phyloP scores from a whole-genome alignment of 2,329 filamentous ascomycete genomes.

The Pseudogymnoascus sp. region DNA sequence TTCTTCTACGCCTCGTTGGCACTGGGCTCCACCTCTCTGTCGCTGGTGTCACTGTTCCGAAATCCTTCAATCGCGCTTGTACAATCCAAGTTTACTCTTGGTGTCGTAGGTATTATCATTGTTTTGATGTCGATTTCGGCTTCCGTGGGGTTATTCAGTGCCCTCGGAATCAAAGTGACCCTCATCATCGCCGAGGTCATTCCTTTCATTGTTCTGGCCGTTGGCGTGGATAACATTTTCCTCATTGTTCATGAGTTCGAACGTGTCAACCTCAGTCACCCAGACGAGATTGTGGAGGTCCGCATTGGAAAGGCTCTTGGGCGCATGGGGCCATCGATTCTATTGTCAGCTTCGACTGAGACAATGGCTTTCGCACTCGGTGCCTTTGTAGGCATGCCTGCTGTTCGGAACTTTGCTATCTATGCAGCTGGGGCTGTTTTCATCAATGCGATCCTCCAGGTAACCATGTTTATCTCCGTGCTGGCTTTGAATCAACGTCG shows the following conservation, averaged over 20 bases:
- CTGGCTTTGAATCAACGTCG: constrained; percentile 84
- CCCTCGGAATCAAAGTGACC: constrained; percentile 84
- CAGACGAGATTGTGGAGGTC: constrained; percentile 79
- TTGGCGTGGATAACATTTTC: constrained; percentile 98
- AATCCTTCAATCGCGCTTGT: constrained; percentile 82
- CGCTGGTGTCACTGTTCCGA: constrained; percentile 64
- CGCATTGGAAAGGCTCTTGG: constrained; percentile 83
- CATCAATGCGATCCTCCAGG: constrained; percentile 92
- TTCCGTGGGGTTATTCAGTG: constrained; percentile 91
- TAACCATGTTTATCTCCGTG: constrained; percentile 94
- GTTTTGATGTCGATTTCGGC: constrained; percentile 96
- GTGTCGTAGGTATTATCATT: constrained; percentile 89
- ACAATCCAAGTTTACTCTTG: constrained; percentile 92
- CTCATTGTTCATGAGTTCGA: constrained; percentile 98
- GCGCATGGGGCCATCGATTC: constrained; percentile 91
- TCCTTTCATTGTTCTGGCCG: constrained; percentile 89
- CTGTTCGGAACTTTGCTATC: constrained; percentile 91
- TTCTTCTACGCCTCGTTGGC: constrained; percentile 94
- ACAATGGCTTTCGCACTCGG: constrained; percentile 89
- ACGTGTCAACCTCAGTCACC: constrained; percentile 83
- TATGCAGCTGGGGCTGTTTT: constrained; percentile 95
- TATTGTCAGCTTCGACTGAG: constrained; percentile 90
- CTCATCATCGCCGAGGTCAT: constrained; percentile 98
- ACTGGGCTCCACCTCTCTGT: constrained; percentile 78
- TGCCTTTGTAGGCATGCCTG: constrained; percentile 93